These are phyloP conservation scores for Hypoxylon perforatum DNA, from an alignment of 495 filamentous ascomycete genomes.

Conservation along the genomic window DNA sequence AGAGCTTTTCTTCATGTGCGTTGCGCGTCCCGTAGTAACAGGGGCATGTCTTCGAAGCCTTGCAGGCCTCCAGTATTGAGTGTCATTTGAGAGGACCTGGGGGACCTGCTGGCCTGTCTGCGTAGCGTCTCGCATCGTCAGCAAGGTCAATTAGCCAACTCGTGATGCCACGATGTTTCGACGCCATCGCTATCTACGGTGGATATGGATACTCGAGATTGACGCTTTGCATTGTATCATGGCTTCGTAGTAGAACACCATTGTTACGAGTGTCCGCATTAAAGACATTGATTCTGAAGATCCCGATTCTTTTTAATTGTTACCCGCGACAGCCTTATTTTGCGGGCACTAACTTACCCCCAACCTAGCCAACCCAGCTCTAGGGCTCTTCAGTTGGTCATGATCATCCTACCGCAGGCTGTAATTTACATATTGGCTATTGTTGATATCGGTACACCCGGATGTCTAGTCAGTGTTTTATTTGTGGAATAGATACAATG, in stretches of 20 bases:
- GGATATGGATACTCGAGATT: conserved; percentile 8
- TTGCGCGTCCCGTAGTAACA: conserved; percentile 17
- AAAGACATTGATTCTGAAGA: conserved; percentile 20
- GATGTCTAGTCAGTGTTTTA: conserved; percentile 9
- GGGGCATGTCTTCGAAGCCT: conserved; percentile 26
- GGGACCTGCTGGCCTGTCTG: conserved; percentile 8
- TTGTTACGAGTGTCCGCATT: conserved; percentile 2
- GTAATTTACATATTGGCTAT: background rate
- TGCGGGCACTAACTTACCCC: background rate
- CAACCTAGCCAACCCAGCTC: too few relatives aligned
- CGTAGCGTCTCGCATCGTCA: conserved; percentile 20
- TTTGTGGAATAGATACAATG: conserved; percentile 17
- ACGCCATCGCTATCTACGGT: conserved; percentile 12
- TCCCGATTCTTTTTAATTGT: conserved; percentile 6
- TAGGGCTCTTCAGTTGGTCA: conserved; percentile 11
- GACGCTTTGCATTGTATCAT: conserved; percentile 4
- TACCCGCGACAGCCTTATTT: conserved; percentile 31
- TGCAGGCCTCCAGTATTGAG: conserved; percentile 34
- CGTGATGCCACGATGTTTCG: conserved; percentile 14
- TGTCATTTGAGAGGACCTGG: conserved; percentile 13
- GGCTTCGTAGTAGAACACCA: background rate
- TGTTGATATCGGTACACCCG: conserved; percentile 14
- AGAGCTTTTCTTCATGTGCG: conserved; percentile 15
- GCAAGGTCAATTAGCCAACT: conserved; percentile 20
- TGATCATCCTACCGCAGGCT: conserved; percentile 18